These are phyloP conservation scores for Davidsoniella neocaledoniae DNA, from an alignment of 2,329 filamentous ascomycete species.

Conservation along the genomic window DNA sequence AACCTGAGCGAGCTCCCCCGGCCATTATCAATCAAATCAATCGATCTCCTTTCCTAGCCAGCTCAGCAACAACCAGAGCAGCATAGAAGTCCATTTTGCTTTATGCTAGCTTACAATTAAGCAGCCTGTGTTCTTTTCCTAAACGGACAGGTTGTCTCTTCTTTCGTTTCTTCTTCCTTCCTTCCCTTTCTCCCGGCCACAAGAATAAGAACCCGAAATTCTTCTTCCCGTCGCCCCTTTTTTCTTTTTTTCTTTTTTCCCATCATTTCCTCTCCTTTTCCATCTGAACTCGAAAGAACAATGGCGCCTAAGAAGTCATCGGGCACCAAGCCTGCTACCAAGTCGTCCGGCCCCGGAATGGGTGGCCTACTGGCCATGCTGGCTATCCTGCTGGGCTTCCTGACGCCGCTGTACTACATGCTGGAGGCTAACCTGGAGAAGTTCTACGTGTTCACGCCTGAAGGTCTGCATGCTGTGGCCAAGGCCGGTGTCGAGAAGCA, in stretches of 20 bases:
- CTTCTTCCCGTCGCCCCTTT: neutral
- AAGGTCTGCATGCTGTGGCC: constrained; percentile 51
- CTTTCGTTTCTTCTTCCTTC: neutral
- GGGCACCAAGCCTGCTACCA: constrained; percentile 9
- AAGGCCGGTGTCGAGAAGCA: constrained; percentile 48
- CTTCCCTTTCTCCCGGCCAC: neutral
- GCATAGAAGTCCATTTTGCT: no score
- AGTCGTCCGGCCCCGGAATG: constrained; percentile 14
- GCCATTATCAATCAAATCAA: neutral
- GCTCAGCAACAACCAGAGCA: no score
- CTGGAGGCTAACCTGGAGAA: constrained; percentile 40
- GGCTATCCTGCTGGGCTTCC: constrained; percentile 35
- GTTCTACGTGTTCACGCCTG: constrained; percentile 62
- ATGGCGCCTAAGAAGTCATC: constrained; percentile 4
- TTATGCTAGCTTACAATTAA: no score
- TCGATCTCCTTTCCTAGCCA: neutral
- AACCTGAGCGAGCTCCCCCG: constrained; percentile 10
- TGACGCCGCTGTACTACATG: constrained; percentile 36
- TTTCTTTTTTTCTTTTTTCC: neutral
- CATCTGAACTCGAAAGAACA: neutral
- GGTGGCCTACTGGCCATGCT: constrained; percentile 30
- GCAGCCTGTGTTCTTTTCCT: neutral
- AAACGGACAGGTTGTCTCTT: neutral
- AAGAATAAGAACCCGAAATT: no score
- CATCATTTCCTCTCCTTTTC: neutral